phyloP scores from a whole-genome alignment of 176 grass and related monocot species.

The Eleusine coracana region DNA sequence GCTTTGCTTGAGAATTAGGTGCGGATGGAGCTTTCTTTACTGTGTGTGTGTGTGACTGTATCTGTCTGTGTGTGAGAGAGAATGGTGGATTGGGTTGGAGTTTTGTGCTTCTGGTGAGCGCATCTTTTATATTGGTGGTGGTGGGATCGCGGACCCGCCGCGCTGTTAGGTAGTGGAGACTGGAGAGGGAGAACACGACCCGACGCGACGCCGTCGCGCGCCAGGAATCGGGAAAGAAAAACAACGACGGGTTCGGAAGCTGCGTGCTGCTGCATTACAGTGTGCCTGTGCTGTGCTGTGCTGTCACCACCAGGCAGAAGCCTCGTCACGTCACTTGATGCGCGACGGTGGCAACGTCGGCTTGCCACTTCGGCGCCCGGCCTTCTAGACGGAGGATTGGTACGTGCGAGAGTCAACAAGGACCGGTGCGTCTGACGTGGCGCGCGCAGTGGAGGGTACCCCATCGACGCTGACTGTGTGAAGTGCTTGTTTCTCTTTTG shows the following conservation, averaged over 20 bases:
- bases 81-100: constrained; percentile 25
- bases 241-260: neutral
- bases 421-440: neutral
- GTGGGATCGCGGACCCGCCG: neutral
- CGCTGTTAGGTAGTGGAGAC: neutral
- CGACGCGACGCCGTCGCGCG: neutral
- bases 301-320: neutral
- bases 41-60: no score
- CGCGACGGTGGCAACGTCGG: no score
- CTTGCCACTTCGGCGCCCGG: neutral
- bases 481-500: neutral
- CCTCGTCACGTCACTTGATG: constrained; percentile 7
- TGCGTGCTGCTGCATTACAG: neutral
- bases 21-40: neutral
- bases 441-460: neutral
- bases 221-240: neutral
- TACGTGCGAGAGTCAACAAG: neutral
- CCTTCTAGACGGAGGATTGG: constrained; percentile 48
- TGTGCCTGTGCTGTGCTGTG: neutral
- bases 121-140: constrained; percentile 19
- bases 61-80: no score
- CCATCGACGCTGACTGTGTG: neutral
- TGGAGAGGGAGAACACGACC: neutral
- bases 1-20: neutral
- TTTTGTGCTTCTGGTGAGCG: neutral